These are phyloP conservation scores for Clonostachys rosea DNA, from an alignment of 2,329 filamentous ascomycete genomes.

Conservation along the genomic window DNA sequence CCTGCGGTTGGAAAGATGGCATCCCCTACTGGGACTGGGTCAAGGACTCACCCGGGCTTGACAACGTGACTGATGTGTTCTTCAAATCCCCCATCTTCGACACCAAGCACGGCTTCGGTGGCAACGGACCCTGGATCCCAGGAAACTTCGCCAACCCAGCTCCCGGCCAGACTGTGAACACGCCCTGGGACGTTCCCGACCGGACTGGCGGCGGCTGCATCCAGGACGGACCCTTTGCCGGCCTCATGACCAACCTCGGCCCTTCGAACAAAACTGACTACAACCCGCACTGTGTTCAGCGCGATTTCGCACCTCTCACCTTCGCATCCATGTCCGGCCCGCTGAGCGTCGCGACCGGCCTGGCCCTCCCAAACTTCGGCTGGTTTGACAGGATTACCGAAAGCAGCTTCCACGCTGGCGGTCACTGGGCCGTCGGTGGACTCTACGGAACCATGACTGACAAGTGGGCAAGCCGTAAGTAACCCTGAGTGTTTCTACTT, in stretches of 20 bases:
- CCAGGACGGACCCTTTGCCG: background rate
- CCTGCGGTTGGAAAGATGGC: constrained; percentile 20
- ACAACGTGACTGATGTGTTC: background rate
- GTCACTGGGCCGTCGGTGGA: constrained; percentile 3
- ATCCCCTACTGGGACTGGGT: constrained; percentile 12
- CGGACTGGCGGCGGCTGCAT: background rate
- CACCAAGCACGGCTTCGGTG: constrained; percentile 6
- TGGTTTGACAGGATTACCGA: background rate
- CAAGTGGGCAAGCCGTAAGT: constrained; percentile 1
- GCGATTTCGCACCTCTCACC: background rate
- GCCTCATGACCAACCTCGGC: constrained; percentile 1
- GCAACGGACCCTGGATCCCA: constrained; percentile 3
- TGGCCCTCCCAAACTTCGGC: no score
- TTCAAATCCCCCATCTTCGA: constrained; percentile 5
- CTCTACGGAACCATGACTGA: constrained; percentile 5
- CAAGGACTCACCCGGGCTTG: constrained; percentile 5
- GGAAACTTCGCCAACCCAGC: background rate
- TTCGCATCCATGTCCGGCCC: no score
- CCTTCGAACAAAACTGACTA: constrained; percentile 5
- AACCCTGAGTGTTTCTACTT: background rate
- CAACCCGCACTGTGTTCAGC: constrained; percentile 7
- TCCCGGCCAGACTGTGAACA: background rate
- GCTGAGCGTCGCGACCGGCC: no score
- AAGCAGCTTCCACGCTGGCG: constrained; percentile 2
- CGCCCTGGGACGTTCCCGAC: background rate